Evolutionary conservation across 345 rosid genomes (phyloP), one percentile per base, ranked within the genome.

Genomic region (Streptanthus diversifolius): DNA sequence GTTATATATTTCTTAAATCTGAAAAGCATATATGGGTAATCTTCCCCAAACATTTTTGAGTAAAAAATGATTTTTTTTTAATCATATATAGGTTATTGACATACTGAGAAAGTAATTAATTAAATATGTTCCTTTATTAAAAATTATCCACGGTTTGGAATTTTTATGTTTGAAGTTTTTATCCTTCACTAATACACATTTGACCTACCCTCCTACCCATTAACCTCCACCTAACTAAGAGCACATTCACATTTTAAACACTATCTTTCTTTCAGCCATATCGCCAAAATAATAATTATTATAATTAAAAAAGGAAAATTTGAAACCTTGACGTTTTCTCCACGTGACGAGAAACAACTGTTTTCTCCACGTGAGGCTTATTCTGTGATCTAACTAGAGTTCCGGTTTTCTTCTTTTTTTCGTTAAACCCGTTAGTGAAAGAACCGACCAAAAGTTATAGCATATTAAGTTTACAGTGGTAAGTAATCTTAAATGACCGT

Each of bases 191-290:
- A 47, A 60, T 18, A 49, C 4, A 49, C 32, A 62, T 32, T 9
- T 63, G 36, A 72, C 71, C 64, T 64, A 73, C 70, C 47, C 47
- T 41, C 57, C 71, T 33, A 55, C 66, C 77, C 33, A 54, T 63
- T 63, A 22, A 63, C 32, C 58, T 25, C 43, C 49, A 73, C 77
- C 77, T 73, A 73, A 73, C 72, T 65, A 65, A 24, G 36, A 65
- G 25, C 72, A 13, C 72, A 45, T 45, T 47, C 66, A 57, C 77
- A 73, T 73, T 56, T 56, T 65, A 73, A 56, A 65, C 77, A 72
- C 70, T 7, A 4, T 19, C 39, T 63, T 14, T 13, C 45, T 72
- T 63, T 44, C 53, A 17, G 7, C 37, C 56, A 63, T 43, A 37
- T 25, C 58, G 36, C 14, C 36, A 7, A 3, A 27, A 53, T 19